Base-by-base conservation (phyloP, 2,329 filamentous ascomycete genomes). In the Penicillium brevicompactum region DNA sequence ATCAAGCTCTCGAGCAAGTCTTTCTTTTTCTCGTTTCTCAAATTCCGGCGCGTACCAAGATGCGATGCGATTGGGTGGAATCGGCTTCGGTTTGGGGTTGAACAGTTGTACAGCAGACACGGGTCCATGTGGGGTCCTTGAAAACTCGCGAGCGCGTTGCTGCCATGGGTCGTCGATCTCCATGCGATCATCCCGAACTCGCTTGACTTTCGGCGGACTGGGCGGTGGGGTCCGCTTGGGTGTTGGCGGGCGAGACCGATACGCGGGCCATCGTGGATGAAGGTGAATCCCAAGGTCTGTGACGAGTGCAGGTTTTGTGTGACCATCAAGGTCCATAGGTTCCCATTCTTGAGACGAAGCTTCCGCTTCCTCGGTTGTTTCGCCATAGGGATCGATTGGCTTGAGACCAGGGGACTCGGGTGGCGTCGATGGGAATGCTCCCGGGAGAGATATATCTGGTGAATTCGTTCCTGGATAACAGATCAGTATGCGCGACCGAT, bases 61-160 rank as follows among this genome's bases (percentile, higher is more conserved):
- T 53, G 64, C 61, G 11, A 59, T 62, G 16, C 70, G 68, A 46
- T 69, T 65, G 1, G 55, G 48, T 1, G 70, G 70, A 18, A 73
- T 49, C 3, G 63, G 62, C 22, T 49, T 60, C 11, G 44, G 46
- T 6, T 51, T 32, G 3, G 67, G 62, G 14, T 57, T 54, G 32
- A 72, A 67, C 3, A 73, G 55, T 9, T 57, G 60, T 14, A 73
- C 70, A 14, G 70, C 70, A 2, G 70, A 73, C 6, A 72, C 60
- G 1, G 70, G 59, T 14, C 69, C 68, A 21, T 67, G 56, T 2
- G 61, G 64, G 4, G 58, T 45, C 4, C 58, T 56, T 34, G 61
- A 55, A 45, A 49, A 57, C 37, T 38, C 27, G 37, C 30, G 56
- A 14, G 58, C 55, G 31, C 57, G 55, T n/a, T 59, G 55, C 13